Base-by-base conservation (phyloP, 2,329 filamentous ascomycete species). In the Cordyceps fumosorosea region DNA sequence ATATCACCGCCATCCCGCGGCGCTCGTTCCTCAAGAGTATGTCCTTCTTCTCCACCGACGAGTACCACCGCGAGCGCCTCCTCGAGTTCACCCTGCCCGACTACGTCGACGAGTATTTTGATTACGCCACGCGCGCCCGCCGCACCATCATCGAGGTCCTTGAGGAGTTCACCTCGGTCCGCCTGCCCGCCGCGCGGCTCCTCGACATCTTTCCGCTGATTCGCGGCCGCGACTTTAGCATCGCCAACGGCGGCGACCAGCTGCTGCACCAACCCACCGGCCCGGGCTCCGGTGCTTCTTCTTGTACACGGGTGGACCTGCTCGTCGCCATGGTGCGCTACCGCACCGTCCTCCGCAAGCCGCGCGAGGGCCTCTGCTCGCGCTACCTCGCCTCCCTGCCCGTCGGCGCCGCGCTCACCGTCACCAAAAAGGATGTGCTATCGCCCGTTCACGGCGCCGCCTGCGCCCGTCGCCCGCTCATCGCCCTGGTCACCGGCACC, bases 121-220 rank as follows among this genome's bases (percentile, higher is more conserved):
- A 99, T 75, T 99, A 99, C 72, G 95, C 95, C 1, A 93, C 93
- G 0, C 87, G 95, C 10, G 90, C 93, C 0, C 88, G 92, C 40
- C 88, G 95, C 40, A 96, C 90, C 63, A 96, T 98, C 62, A 79
- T 99, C 6, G 95, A 99, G 75, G 89, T 96, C 3, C 82, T 99
- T 32, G 87, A 93, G 62, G 95, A 99, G 68, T 99, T 99, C 69
- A 84, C 89, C 48, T 88, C 85, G 0, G 89, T 98, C 60, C 88
- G 87, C 65, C 85, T 99, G 2, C 93, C 95, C 0, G 90, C 87
- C 75, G 79, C 88, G 61, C 85, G 88, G 55, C 81, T 88, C 1
- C 81, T 90, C 11, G 85, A 88, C 60, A 80, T 93, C 18, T 87
- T 99, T 60, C 95, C 95, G 0, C 69, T 87, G 3, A 88, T 98